phyloP scores from a whole-genome alignment of 1,284 basidiomycete species.

The Hemileia vastatrix region DNA sequence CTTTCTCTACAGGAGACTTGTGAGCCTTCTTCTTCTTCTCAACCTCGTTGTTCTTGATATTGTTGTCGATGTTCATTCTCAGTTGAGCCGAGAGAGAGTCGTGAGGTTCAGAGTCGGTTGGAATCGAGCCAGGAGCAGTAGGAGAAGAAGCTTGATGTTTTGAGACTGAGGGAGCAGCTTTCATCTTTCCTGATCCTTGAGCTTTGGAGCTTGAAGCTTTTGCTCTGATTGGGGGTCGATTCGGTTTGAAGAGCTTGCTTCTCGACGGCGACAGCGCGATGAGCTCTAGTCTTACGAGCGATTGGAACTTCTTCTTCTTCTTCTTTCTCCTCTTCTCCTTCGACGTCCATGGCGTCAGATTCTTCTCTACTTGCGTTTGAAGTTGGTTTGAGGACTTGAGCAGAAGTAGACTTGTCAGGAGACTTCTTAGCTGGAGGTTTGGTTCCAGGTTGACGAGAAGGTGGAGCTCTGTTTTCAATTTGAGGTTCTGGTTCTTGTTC shows the following conservation, averaged over 20 bases:
- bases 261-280: not conserved
- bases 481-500: not conserved
- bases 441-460: not conserved
- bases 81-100: not conserved
- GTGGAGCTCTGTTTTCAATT: not conserved
- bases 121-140: not conserved
- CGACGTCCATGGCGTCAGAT: not conserved
- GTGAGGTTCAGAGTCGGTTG: not conserved
- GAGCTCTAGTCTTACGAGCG: not conserved
- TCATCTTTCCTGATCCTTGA: not conserved
- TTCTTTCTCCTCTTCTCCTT: not conserved
- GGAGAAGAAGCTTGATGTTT: not conserved
- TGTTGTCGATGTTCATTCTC: not conserved
- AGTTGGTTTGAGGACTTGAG: not conserved
- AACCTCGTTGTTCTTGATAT: not conserved
- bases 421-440: not conserved
- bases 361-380: not conserved
- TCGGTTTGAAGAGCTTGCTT: not conserved
- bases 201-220: not conserved
- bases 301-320: not conserved
- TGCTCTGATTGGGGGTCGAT: not conserved
- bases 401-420: too few species aligned
- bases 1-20: not conserved
- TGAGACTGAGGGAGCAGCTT: not conserved
- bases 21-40: not conserved